These are phyloP conservation scores for Gillenia trifoliata DNA, from an alignment of 306 rosid species.

Conservation along the genomic window DNA sequence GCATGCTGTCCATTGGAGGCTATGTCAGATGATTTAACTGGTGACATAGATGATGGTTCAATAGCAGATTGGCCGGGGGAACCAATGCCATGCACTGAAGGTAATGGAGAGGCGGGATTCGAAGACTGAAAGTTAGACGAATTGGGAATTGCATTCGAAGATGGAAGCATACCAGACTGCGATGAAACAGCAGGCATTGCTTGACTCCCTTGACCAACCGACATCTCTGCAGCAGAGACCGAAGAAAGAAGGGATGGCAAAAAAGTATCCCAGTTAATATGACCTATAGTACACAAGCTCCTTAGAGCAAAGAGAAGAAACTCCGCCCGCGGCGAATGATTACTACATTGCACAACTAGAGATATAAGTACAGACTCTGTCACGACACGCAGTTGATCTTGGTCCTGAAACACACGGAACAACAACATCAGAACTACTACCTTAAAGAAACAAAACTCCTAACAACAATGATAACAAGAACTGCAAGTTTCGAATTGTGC, in stretches of 20 bases:
- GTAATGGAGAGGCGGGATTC: conserved; percentile 89
- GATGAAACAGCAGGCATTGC: conserved; percentile 55
- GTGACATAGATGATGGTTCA: conserved; percentile 73
- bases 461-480: neutral
- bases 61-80: conserved; percentile 71
- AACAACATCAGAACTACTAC: conserved; percentile 4
- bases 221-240: conserved; percentile 63
- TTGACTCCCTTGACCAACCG: conserved; percentile 68
- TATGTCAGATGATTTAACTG: conserved; percentile 74
- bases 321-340: conserved; percentile 86
- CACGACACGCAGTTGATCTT: conserved; percentile 76
- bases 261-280: conserved; percentile 84
- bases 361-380: conserved; percentile 80
- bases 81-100: conserved; percentile 79
- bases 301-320: conserved; percentile 84
- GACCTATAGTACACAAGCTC: conserved; percentile 68
- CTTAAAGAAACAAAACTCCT: neutral
- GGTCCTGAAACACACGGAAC: conserved; percentile 57
- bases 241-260: conserved; percentile 84
- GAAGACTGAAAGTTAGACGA: conserved; percentile 73
- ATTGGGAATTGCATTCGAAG: conserved; percentile 45
- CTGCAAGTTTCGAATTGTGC: neutral
- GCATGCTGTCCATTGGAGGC: conserved; percentile 52
- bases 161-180: conserved; percentile 69
- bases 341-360: conserved; percentile 77